phyloP scores from a whole-genome alignment of 345 rosid genomes.

The Clarkia xantiana region DNA sequence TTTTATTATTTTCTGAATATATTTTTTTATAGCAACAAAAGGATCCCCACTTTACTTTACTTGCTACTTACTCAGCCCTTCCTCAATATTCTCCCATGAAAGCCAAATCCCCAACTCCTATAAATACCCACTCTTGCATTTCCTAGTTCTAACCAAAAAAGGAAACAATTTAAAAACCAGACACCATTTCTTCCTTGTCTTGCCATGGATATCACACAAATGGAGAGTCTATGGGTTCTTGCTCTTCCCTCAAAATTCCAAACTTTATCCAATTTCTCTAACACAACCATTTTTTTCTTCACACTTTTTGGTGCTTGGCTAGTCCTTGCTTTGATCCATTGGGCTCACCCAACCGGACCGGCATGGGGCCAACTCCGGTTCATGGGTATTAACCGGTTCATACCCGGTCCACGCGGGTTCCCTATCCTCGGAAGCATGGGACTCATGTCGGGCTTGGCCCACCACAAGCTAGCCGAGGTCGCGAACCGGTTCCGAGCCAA shows the following conservation, averaged over 20 bases:
- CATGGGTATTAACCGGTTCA: slow-evolving; percentile 5
- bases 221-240: slow-evolving; percentile 22
- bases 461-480: slow-evolving; percentile 30
- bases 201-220: slow-evolving; percentile 17
- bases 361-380: slow-evolving; percentile 32
- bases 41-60: too few relatives aligned
- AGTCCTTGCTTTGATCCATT: slow-evolving; percentile 15
- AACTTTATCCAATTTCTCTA: slow-evolving; percentile 10
- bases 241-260: slow-evolving; percentile 21
- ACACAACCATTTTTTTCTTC: slow-evolving; percentile 10
- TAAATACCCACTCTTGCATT: slow-evolving; percentile 14
- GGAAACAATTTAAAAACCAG: slow-evolving; percentile 32
- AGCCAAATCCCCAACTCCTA: background rate
- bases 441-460: slow-evolving; percentile 37
- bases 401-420: slow-evolving; percentile 36
- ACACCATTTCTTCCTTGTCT: slow-evolving; percentile 4
- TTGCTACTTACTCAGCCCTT: background rate
- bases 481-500: slow-evolving; percentile 17
- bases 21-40: too few relatives aligned
- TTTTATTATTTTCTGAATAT: too few relatives aligned
- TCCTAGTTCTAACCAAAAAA: slow-evolving; percentile 22
- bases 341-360: slow-evolving; percentile 37
- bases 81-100: background rate
- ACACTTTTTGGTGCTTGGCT: slow-evolving; percentile 15
- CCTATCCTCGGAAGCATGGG: slow-evolving; percentile 38